Base-by-base conservation (phyloP, 2,329 filamentous ascomycete genomes). In the Aspergillus ruber region DNA sequence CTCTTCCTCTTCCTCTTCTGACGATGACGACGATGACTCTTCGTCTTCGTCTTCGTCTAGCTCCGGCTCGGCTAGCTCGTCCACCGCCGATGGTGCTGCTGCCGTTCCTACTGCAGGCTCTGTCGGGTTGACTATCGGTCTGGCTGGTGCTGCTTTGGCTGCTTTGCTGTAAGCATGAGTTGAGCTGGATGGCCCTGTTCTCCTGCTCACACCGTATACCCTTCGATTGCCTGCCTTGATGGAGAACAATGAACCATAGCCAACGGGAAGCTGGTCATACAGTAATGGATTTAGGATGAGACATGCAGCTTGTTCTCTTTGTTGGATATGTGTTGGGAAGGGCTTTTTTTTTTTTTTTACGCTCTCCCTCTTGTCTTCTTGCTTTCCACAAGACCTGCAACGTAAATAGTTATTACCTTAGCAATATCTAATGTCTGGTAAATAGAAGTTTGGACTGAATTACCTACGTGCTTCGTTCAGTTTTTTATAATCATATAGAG, bases 71-170 rank as follows among this genome's bases (percentile, higher is more conserved):
- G 39, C 53, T 41, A 53, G 41, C 38, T 53, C 52, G 47, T 58
- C 60, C 7, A 48, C 59, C 44, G 62, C 60, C 40, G 58, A 58
- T n/a, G 61, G 56, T 38, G 64, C 53, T 53, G 60, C 65, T 48
- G 58, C 67, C 48, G 56, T 67, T 32, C 63, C 62, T 47, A 71
- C 68, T 29, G 66, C 65, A 43, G 68, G 53, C 46, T 64, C 70
- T 23, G 53, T 60, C 21, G 60, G 62, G 20, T 57, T 73, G 48
- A 63, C 62, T 35, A 57, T 71, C 44, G 58, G 61, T n/a, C 50
- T 72, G 18, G 72, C 70, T 53, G 71, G 70, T 59, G 62, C 65
- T 50, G 61, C 69, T 43, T 57, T 74, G 42, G 67, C 69, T 55
- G 67, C 68, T 54, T 62, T 75, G 51, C 58, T 74, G 54, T 74